A percentile compares a stretch with the other conserved stretches of the same genome.
Conservation (phyloP, 768 basidiomycete genomes). For the Termitomyces sp. region DNA sequence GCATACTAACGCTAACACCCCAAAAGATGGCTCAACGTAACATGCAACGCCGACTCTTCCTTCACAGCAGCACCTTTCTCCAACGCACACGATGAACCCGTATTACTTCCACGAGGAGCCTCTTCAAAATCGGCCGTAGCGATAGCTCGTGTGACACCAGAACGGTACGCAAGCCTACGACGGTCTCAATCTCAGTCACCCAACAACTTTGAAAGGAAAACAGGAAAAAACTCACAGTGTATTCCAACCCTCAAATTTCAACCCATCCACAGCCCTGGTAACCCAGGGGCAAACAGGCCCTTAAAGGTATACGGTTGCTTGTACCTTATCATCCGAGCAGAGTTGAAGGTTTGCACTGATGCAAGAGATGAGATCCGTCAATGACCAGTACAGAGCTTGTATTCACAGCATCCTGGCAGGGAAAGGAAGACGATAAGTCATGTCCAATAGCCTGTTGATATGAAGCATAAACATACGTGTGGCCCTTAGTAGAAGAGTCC, state of each 20-base stretch:
- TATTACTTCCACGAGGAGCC: conserved; percentile 60
- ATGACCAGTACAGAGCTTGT: conserved; percentile 36
- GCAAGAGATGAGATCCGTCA: conserved; percentile 48
- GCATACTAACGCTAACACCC: conserved; percentile 51
- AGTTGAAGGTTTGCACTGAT: conserved; percentile 13
- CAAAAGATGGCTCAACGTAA: conserved; percentile 33
- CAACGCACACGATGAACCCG: conserved; percentile 53
- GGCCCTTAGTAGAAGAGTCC: no score
- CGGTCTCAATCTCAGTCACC: conserved; percentile 2
- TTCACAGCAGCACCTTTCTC: conserved; percentile 61
- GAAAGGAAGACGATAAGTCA: no score
- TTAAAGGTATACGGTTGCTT: conserved; percentile 44
- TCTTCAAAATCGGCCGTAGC: conserved; percentile 46
- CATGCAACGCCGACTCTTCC: conserved; percentile 59
- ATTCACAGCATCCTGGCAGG: not conserved
- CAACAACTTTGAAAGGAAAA: not conserved
- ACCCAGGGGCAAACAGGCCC: conserved; percentile 58
- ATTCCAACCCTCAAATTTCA: conserved; percentile 49
- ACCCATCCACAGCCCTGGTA: conserved; percentile 57
- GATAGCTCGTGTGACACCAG: conserved; percentile 68
- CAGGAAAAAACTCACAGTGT: conserved; percentile 31
- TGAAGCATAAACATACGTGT: no score
- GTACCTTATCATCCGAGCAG: conserved; percentile 9
- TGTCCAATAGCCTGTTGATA: no score
- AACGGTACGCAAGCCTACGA: conserved; percentile 61